Conservation (phyloP, 75 land plant species). For the Sequoia sempervirens region DNA sequence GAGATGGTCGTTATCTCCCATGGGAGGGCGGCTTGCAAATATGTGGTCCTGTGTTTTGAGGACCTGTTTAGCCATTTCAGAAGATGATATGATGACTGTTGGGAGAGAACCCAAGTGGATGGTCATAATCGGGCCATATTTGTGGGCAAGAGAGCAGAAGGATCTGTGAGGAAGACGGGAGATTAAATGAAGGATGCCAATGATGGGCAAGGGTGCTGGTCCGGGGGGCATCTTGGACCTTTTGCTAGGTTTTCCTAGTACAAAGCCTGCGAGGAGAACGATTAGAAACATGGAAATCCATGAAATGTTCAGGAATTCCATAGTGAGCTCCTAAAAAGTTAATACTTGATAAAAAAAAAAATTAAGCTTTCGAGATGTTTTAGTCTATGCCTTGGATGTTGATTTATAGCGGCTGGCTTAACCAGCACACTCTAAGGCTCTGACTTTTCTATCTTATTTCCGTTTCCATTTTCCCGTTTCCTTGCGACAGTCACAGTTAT, state of each 20-base stretch:
- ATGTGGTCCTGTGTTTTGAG: slow-evolving; percentile 6
- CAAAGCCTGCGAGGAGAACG: background rate
- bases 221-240: background rate
- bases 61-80: slow-evolving; percentile 3
- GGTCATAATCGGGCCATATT: slow-evolving; percentile 9
- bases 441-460: too few species aligned
- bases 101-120: background rate
- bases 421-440: too few species aligned
- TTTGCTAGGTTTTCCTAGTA: background rate
- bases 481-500: too few species aligned
- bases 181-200: slow-evolving; percentile 1
- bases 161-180: background rate
- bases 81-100: slow-evolving; percentile 1
- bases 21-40: background rate
- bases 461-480: too few species aligned
- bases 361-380: too few species aligned
- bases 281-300: background rate
- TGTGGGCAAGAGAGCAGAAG: background rate
- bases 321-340: background rate
- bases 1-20: background rate
- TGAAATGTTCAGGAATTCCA: background rate
- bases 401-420: too few species aligned
- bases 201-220: background rate
- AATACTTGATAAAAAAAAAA: too few species aligned
- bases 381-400: too few species aligned